Conservation (phyloP, 2,329 filamentous ascomycete genomes). For the Monilinia vaccinii-corymbosi region DNA sequence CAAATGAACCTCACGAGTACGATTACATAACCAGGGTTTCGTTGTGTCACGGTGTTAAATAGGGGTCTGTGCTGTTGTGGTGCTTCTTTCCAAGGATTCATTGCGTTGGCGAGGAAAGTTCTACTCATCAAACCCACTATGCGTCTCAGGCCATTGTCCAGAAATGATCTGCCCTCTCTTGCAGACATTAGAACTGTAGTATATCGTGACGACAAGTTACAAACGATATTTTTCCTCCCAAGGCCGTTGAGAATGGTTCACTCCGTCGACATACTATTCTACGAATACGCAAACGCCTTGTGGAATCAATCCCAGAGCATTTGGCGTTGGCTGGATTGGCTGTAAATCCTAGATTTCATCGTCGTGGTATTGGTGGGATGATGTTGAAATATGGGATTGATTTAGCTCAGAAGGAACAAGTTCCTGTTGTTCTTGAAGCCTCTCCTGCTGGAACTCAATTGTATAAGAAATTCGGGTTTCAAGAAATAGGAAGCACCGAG, state of each 20-base stretch:
- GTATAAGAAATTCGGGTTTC: conserved; percentile 4
- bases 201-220: background rate
- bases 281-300: background rate
- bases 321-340: background rate
- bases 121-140: background rate
- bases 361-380: conserved; percentile 4
- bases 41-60: background rate
- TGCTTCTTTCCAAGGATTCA: too few species aligned
- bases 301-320: background rate
- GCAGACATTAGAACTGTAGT: background rate
- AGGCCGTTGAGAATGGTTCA: background rate
- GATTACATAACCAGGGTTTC: background rate
- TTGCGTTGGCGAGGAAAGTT: too few species aligned
- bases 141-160: background rate
- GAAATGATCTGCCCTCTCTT: background rate
- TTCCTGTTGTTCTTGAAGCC: conserved; percentile 5
- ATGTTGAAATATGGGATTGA: conserved; percentile 5
- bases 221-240: background rate
- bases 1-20: background rate
- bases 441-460: background rate
- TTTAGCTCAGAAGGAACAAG: conserved; percentile 1
- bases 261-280: background rate
- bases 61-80: background rate
- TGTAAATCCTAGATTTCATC: conserved; percentile 1
- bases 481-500: background rate